These are phyloP conservation scores for Beauveria brongniartii DNA, from an alignment of 2,329 filamentous ascomycete species.

Conservation along the genomic window DNA sequence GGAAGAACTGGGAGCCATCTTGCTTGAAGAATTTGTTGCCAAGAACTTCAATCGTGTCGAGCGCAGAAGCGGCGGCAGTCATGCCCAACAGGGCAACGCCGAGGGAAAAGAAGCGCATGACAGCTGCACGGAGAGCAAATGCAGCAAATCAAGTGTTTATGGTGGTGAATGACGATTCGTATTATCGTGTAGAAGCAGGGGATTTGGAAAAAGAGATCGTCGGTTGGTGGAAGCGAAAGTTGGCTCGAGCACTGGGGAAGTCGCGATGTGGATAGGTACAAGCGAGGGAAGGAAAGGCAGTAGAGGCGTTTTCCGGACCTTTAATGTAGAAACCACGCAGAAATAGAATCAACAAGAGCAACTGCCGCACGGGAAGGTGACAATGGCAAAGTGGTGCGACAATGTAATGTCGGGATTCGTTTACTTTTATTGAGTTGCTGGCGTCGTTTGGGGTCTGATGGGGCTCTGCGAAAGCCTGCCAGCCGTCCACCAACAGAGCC, in stretches of 20 bases:
- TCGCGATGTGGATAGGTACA: constrained; percentile 2
- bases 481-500: background rate
- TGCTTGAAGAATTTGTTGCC: constrained; percentile 82
- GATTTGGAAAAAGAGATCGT: background rate
- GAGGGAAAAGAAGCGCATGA: constrained; percentile 32
- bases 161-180: background rate
- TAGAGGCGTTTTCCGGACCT: background rate
- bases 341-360: background rate
- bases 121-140: background rate
- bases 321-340: background rate
- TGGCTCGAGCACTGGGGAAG: background rate
- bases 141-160: background rate
- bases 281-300: background rate
- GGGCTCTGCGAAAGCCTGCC: constrained; percentile 1
- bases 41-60: constrained; percentile 45
- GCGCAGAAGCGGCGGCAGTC: constrained; percentile 26
- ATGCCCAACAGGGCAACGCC: constrained; percentile 27
- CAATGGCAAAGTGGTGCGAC: background rate
- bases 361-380: background rate
- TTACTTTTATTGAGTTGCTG: background rate
- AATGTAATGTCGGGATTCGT: background rate
- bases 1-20: constrained; percentile 73
- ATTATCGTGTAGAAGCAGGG: background rate
- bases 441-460: background rate
- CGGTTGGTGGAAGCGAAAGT: background rate